Evolutionary conservation across 2,329 filamentous ascomycete species (phyloP).

Genomic region (Fusarium domesticum): DNA sequence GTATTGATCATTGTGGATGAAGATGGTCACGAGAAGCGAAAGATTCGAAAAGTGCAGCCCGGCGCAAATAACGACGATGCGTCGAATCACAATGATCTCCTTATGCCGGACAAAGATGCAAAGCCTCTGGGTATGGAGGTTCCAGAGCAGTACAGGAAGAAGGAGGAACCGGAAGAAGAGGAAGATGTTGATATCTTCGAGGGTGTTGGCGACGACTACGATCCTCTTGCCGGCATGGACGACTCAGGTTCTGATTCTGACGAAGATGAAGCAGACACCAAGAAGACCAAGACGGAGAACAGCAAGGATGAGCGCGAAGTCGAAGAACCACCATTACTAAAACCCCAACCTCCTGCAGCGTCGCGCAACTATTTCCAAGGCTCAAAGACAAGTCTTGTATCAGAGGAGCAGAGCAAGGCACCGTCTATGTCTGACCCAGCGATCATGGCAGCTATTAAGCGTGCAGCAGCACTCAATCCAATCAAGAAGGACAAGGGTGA

Average conservation of each 20-base stretch:
- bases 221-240: slow-evolving; percentile 60
- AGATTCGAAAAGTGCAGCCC: slow-evolving; percentile 54
- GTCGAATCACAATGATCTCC: slow-evolving; percentile 41
- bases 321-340: slow-evolving; percentile 42
- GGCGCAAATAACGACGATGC: slow-evolving; percentile 37
- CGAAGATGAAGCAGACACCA: slow-evolving; percentile 38
- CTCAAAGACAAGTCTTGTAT: slow-evolving; percentile 52
- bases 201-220: slow-evolving; percentile 63
- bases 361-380: slow-evolving; percentile 62
- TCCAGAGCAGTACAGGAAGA: slow-evolving; percentile 54
- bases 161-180: slow-evolving; percentile 47
- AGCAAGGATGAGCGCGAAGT: slow-evolving; percentile 23
- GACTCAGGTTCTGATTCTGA: slow-evolving; percentile 46
- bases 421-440: slow-evolving; percentile 69
- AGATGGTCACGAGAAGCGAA: slow-evolving; percentile 63
- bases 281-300: slow-evolving; percentile 21
- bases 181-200: slow-evolving; percentile 65
- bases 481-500: slow-evolving; percentile 38
- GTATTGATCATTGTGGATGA: slow-evolving; percentile 65
- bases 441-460: slow-evolving; percentile 80
- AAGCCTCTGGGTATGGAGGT: slow-evolving; percentile 65
- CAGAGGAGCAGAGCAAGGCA: slow-evolving; percentile 48
- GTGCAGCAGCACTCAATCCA: slow-evolving; percentile 66
- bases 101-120: slow-evolving; percentile 53
- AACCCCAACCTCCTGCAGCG: slow-evolving; percentile 37